Percentiles rank a stretch among this genome's conserved stretches.
These are phyloP conservation scores for Aspergillus homomorphus DNA, from an alignment of 495 filamentous ascomycete species.

Conservation along the genomic window DNA sequence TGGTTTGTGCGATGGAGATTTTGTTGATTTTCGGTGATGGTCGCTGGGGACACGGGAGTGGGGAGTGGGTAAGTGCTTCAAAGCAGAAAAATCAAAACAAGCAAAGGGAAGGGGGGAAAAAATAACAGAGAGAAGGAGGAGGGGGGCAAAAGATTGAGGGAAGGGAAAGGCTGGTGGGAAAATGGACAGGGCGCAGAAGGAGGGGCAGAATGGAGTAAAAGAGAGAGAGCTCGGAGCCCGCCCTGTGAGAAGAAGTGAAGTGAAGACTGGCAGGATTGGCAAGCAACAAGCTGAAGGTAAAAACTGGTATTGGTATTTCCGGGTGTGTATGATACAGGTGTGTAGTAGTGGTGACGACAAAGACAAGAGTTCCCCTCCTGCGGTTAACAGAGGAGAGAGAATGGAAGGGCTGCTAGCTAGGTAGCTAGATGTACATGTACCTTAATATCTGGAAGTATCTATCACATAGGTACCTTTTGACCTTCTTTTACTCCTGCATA, in stretches of 20 bases:
- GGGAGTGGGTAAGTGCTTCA: conserved; percentile 25
- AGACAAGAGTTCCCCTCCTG: neutral
- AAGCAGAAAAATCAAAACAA: conserved; percentile 47
- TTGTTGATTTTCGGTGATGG: conserved; percentile 22
- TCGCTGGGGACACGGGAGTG: conserved; percentile 37
- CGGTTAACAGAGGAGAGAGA: too few species aligned
- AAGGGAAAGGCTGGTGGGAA: neutral
- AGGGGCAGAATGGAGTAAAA: too few species aligned
- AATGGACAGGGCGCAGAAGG: conserved; percentile 3
- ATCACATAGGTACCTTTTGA: too few species aligned
- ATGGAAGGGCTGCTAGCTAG: too few species aligned
- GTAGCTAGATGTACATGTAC: too few species aligned
- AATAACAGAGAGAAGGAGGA: conserved; percentile 11
- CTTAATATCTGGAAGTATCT: neutral
- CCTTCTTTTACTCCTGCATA: neutral
- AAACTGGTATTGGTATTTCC: neutral
- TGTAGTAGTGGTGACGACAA: conserved; percentile 2
- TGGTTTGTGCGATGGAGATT: conserved; percentile 14
- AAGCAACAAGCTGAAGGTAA: neutral
- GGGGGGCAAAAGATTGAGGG: conserved; percentile 5
- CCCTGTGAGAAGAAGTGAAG: too few species aligned
- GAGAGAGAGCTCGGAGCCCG: too few species aligned
- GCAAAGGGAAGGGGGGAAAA: conserved; percentile 22
- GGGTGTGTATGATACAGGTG: neutral
- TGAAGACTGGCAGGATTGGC: neutral